Percentiles rank a stretch among this genome's conserved stretches.
These are phyloP conservation scores for Moniliophthora roreri DNA, from an alignment of 1,284 basidiomycete species.

Conservation along the genomic window DNA sequence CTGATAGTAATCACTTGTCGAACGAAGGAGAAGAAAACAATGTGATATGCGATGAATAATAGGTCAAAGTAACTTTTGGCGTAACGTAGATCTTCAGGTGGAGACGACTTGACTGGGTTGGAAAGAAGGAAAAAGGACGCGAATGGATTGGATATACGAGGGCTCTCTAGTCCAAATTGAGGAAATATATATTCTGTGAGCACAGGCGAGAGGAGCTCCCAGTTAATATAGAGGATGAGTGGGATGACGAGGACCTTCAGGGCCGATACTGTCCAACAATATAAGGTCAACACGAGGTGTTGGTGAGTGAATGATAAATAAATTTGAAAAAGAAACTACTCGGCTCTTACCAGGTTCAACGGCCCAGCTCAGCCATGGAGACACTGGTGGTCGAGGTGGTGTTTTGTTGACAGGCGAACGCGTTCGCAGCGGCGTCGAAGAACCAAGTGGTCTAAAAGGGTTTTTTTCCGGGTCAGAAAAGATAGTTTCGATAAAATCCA, in stretches of 20 bases:
- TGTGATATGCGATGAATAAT: slow-evolving; percentile 82
- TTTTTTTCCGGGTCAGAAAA: slow-evolving; percentile 26
- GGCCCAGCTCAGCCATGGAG: slow-evolving; percentile 61
- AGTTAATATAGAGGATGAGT: slow-evolving; percentile 71
- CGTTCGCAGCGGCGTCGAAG: slow-evolving; percentile 35
- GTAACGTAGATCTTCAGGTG: slow-evolving; percentile 61
- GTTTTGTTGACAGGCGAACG: slow-evolving; percentile 19
- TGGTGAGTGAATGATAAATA: not conserved
- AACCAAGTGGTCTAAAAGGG: slow-evolving; percentile 32
- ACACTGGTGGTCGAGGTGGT: slow-evolving; percentile 18
- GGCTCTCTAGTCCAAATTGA: slow-evolving; percentile 36
- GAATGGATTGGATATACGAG: slow-evolving; percentile 71
- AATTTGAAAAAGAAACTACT: not conserved
- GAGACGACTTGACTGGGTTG: slow-evolving; percentile 57
- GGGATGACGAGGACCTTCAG: slow-evolving; percentile 77
- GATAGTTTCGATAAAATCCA: slow-evolving; percentile 17
- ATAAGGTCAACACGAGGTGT: not conserved
- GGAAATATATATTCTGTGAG: slow-evolving; percentile 10
- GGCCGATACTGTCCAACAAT: slow-evolving; percentile 51
- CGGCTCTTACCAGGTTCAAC: slow-evolving; percentile 63
- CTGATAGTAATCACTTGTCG: slow-evolving; percentile 79
- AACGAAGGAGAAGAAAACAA: slow-evolving; percentile 91
- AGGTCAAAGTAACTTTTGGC: slow-evolving; percentile 81
- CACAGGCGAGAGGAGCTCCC: slow-evolving; percentile 48
- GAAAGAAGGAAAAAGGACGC: slow-evolving; percentile 76